phyloP scores from a whole-genome alignment of 2,329 filamentous ascomycete genomes.

The Cordyceps cateniannulata region DNA sequence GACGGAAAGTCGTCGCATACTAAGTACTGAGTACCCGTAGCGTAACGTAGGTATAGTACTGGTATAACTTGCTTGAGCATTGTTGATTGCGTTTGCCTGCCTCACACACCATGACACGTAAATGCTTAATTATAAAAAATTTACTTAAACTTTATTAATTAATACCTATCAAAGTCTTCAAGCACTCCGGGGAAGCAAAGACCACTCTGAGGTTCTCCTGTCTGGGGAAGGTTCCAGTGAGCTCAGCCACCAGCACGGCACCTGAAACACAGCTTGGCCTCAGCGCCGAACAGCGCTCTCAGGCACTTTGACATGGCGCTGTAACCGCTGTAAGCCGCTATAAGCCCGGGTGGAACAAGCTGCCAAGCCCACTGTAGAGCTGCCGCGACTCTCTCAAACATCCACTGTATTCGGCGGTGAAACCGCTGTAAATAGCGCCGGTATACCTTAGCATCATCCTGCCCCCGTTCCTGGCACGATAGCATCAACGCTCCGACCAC shows the following conservation, averaged over 20 bases:
- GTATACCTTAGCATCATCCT: background rate
- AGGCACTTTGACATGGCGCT: background rate
- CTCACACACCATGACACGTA: too few relatives aligned
- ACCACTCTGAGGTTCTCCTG: background rate
- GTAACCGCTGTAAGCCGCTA: background rate
- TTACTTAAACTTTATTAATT: background rate
- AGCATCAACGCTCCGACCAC: constrained; percentile 3
- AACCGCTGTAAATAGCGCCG: background rate
- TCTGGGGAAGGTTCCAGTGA: background rate
- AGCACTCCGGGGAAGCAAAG: background rate
- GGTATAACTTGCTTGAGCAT: too few relatives aligned
- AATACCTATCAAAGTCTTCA: too few relatives aligned
- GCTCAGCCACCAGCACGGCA: background rate
- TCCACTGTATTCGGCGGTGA: too few relatives aligned
- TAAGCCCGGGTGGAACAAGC: background rate
- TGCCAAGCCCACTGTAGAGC: background rate
- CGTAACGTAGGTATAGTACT: too few relatives aligned
- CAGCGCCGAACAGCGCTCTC: too few relatives aligned
- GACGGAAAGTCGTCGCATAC: too few relatives aligned
- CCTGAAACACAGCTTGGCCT: background rate
- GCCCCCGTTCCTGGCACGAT: background rate
- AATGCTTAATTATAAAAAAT: too few relatives aligned
- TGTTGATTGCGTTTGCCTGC: too few relatives aligned
- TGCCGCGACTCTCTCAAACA: too few relatives aligned
- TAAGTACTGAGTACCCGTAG: too few relatives aligned